These are phyloP conservation scores for Solanum peruvianum DNA, from an alignment of 257 asterid genomes.

Conservation along the genomic window DNA sequence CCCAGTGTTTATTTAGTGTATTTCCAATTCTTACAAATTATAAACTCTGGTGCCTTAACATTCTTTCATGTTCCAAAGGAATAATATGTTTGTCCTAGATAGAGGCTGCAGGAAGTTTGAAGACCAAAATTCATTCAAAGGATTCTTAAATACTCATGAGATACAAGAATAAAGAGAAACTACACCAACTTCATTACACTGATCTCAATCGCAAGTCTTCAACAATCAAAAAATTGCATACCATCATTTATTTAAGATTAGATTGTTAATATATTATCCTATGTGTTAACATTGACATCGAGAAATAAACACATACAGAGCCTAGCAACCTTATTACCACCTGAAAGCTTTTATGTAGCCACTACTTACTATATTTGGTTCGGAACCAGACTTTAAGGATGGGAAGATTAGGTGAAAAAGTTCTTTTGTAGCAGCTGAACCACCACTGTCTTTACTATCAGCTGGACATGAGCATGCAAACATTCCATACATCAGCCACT, in stretches of 20 bases:
- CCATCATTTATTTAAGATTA: background rate
- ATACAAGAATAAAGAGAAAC: background rate
- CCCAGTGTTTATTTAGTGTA: background rate
- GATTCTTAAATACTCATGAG: background rate
- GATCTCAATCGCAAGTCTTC: background rate
- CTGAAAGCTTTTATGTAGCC: slow-evolving; percentile 7
- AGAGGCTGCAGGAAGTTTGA: background rate
- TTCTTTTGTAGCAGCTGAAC: slow-evolving; percentile 81
- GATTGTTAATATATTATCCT: background rate
- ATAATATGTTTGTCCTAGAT: background rate
- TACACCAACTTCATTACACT: background rate
- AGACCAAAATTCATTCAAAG: background rate
- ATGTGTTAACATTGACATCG: background rate
- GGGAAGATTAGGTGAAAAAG: slow-evolving; percentile 88
- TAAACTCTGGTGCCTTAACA: background rate
- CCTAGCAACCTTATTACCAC: background rate
- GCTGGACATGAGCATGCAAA: slow-evolving; percentile 92
- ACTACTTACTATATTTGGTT: slow-evolving; percentile 72
- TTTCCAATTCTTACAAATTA: background rate
- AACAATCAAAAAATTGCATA: background rate
- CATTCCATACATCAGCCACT: slow-evolving; percentile 98
- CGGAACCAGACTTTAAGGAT: slow-evolving; percentile 92
- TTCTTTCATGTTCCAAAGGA: background rate
- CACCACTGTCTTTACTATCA: slow-evolving; percentile 76
- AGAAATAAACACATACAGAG: background rate